Evolutionary conservation across 768 basidiomycete genomes (phyloP).

Genomic region (Serendipita sp.): DNA sequence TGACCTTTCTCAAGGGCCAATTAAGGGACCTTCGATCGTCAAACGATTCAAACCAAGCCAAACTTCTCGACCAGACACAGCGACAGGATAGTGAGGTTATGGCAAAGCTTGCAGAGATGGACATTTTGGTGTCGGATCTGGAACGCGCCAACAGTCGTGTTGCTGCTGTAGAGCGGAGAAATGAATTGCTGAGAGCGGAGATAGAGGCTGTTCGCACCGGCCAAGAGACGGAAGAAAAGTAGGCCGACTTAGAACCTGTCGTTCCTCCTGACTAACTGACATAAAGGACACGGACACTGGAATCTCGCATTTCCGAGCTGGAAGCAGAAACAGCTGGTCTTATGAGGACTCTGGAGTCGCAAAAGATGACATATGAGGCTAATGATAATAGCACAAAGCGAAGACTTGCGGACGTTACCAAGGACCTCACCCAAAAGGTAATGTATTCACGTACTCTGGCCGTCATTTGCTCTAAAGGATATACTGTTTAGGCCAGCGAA

Average conservation of each 20-base stretch:
- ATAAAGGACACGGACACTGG: constrained; percentile 30
- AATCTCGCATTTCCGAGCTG: constrained; percentile 54
- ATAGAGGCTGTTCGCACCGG: constrained; percentile 81
- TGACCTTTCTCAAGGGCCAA: constrained; percentile 75
- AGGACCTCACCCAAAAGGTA: constrained; percentile 36
- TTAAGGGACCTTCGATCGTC: constrained; percentile 78
- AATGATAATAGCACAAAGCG: constrained; percentile 32
- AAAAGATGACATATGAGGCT: constrained; percentile 34
- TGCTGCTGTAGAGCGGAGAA: constrained; percentile 80
- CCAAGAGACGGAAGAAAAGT: constrained; percentile 55
- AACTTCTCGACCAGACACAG: constrained; percentile 77
- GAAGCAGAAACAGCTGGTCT: constrained; percentile 63
- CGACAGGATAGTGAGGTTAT: constrained; percentile 82
- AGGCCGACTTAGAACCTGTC: constrained; percentile 14
- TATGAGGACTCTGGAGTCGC: constrained; percentile 45
- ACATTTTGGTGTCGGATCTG: constrained; percentile 87
- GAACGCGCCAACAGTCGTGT: constrained; percentile 91
- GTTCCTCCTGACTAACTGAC: neutral
- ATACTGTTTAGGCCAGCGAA: constrained; percentile 34
- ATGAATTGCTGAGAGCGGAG: constrained; percentile 90
- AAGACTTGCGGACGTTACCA: constrained; percentile 41
- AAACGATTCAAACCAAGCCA: constrained; percentile 85
- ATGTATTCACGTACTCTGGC: constrained; percentile 8
- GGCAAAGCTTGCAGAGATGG: constrained; percentile 78
- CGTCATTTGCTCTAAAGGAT: neutral